Percentiles rank a stretch among this genome's conserved stretches.
Conservation (phyloP, 805 yeast genomes). For the Candida caryicola region DNA sequence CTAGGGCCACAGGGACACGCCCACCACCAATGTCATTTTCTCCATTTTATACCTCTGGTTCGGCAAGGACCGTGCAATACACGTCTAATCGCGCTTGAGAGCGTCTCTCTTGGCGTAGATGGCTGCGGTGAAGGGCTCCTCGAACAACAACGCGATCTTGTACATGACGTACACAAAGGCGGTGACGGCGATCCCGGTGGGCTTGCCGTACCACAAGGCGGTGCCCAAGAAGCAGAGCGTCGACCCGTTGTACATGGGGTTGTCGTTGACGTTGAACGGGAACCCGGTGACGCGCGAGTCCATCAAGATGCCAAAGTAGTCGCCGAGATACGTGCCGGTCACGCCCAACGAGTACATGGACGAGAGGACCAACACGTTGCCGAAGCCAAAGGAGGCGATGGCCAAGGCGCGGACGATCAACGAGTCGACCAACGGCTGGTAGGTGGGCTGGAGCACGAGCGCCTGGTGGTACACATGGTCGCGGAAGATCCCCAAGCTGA, state of each 20-base stretch:
- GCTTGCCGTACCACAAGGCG: slow-evolving; percentile 83
- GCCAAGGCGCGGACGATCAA: slow-evolving; percentile 49
- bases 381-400: slow-evolving; percentile 53
- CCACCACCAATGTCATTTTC: background rate
- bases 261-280: slow-evolving; percentile 87
- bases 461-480: slow-evolving; percentile 76
- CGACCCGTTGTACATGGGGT: slow-evolving; percentile 97
- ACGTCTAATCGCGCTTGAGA: slow-evolving; percentile 19
- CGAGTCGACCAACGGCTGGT: slow-evolving; percentile 47
- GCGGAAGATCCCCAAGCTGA: slow-evolving; percentile 78
- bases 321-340: slow-evolving; percentile 96
- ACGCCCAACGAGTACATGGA: slow-evolving; percentile 93
- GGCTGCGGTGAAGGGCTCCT: slow-evolving; percentile 93
- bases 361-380: slow-evolving; percentile 74
- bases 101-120: slow-evolving; percentile 77
- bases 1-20: background rate
- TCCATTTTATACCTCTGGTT: too few relatives aligned
- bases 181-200: slow-evolving; percentile 79
- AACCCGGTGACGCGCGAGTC: slow-evolving; percentile 83
- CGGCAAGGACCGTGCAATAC: too few relatives aligned
- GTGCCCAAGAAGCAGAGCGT: slow-evolving; percentile 87
- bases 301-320: slow-evolving; percentile 95
- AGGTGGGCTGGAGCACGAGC: slow-evolving; percentile 65
- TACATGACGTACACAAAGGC: slow-evolving; percentile 78
- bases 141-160: slow-evolving; percentile 76